Base-by-base conservation (phyloP, 495 filamentous ascomycete genomes). In the Daldinia decipiens region DNA sequence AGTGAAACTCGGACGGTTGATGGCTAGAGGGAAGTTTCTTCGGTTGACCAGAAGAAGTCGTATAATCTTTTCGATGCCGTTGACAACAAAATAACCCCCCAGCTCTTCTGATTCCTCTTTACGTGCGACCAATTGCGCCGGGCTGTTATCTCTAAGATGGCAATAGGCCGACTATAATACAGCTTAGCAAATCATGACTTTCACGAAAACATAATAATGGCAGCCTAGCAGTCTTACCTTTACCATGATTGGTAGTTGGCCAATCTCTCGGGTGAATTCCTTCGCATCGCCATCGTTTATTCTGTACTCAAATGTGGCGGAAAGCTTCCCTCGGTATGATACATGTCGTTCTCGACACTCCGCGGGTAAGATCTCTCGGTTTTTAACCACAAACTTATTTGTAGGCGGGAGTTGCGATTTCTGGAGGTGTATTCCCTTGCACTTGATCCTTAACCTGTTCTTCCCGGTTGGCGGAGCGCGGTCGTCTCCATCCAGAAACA, bases 101-200 rank as follows among this genome's bases (percentile, higher is more conserved):
- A 96, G 78, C 77, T 98, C 94, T 78, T 98, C 94, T 0, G 93
- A 90, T 76, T 98, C 94, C 78, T 98, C 94, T 78, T 98, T 97
- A 55, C 88, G 87, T 51, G 88, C 81, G 21, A 98, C 93, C 15
- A 99, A 86, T 73, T 91, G 84, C 9, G 91, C 87, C 5, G 95
- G 95, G 1, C 92, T 87, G 64, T 93, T 87, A 21, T 90, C 90
- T 79, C 96, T 89, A 47, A 98, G 87, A 77, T 99, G 92, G 75
- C 95, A 99, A 74, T 90, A 86, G 76, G 93, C 95, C 65, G 93
- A 91, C 92, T 93, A 69, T 19, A 27, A 45, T 27, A 43, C 21
- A 59, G 32, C 54, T 74, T 68, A 74, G 66, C 27, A 15, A 62
- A 36, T 36, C 17, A 32, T 1, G 15, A 15, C 19, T 19, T 43